Conservation (phyloP, 768 basidiomycete species). For the Boletales sp. region DNA sequence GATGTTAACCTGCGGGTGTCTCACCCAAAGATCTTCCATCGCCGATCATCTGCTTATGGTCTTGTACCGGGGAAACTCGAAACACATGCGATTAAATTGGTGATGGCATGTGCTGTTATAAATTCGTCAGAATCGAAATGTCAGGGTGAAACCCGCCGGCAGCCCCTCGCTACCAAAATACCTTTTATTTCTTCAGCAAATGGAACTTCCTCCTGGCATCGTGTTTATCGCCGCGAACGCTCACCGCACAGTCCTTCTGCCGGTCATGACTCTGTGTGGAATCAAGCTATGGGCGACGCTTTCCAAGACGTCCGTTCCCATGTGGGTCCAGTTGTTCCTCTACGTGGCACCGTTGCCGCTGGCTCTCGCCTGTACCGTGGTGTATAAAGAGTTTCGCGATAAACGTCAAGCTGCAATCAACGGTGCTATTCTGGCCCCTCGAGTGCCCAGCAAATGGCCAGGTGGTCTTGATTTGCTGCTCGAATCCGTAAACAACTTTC, state of each 20-base stretch:
- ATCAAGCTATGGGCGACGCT: constrained; percentile 8
- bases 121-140: not conserved
- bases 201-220: constrained; percentile 35
- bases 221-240: constrained; percentile 25
- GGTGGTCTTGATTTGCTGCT: constrained; percentile 35
- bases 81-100: constrained; percentile 10
- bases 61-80: not conserved
- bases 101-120: constrained; percentile 3
- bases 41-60: not conserved
- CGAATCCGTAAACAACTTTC: constrained; percentile 19
- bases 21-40: not conserved
- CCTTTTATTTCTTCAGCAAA: not conserved
- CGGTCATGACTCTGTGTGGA: constrained; percentile 13
- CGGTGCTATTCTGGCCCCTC: constrained; percentile 34
- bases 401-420: constrained; percentile 10
- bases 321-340: constrained; percentile 15
- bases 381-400: constrained; percentile 12
- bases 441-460: constrained; percentile 32
- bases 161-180: not conserved
- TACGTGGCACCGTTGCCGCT: constrained; percentile 25
- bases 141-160: too few species aligned
- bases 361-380: constrained; percentile 12
- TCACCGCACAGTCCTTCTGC: constrained; percentile 19
- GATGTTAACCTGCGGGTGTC: too few species aligned
- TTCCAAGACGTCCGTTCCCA: constrained; percentile 4